phyloP scores from a whole-genome alignment of 2,329 filamentous ascomycete genomes.

The Pseudofabraea citricarpa region DNA sequence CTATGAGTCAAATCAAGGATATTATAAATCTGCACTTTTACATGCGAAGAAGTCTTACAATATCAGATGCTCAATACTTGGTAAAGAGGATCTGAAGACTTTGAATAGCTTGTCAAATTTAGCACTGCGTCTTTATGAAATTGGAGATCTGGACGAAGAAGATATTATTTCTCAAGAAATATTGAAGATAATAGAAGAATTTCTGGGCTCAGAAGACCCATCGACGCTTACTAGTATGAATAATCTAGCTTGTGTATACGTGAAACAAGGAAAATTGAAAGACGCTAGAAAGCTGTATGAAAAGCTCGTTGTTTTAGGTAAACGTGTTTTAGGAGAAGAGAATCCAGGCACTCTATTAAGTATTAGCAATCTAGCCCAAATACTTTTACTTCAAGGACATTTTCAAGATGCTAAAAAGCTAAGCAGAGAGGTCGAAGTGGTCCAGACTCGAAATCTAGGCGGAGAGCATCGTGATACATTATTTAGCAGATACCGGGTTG shows the following conservation, averaged over 20 bases:
- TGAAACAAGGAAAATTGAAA: background rate
- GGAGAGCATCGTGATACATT: too few species aligned
- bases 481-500: too few species aligned
- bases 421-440: too few species aligned
- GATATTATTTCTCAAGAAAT: background rate
- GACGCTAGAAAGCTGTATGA: background rate
- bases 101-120: constrained; percentile 3
- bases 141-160: background rate
- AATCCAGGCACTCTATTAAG: background rate
- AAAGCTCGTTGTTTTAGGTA: background rate
- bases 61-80: background rate
- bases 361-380: too few species aligned
- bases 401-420: too few species aligned
- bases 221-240: constrained; percentile 2
- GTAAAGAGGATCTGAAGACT: background rate
- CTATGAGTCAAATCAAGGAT: constrained; percentile 13
- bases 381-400: too few species aligned
- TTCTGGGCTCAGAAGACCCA: background rate
- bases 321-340: background rate
- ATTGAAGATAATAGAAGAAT: background rate
- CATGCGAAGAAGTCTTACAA: constrained; percentile 3
- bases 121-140: constrained; percentile 1
- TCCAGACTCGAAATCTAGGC: too few species aligned
- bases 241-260: background rate
- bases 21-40: constrained; percentile 2